Percentiles rank a stretch among this genome's conserved stretches.
These are phyloP conservation scores for Saccharomyces hybrid DNA, from an alignment of 1,139 yeast species.

Conservation along the genomic window DNA sequence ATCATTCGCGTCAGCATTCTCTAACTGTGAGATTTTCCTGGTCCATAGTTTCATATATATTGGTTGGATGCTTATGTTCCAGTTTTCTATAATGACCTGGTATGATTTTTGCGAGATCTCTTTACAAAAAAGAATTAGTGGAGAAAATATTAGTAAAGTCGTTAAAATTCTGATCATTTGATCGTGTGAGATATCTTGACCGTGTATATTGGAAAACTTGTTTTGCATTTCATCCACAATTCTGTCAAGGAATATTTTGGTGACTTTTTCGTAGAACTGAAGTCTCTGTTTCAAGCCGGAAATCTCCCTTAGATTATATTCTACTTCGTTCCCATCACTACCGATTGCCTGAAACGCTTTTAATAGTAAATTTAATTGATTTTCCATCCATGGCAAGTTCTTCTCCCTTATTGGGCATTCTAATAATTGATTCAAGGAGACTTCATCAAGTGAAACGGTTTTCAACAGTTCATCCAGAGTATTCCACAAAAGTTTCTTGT, in stretches of 20 bases:
- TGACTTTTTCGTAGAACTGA: conserved; percentile 50
- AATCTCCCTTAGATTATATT: conserved; percentile 55
- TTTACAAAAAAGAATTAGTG: conserved; percentile 36
- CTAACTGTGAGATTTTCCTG: conserved; percentile 12
- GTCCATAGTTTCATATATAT: conserved; percentile 20
- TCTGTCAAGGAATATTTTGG: conserved; percentile 44
- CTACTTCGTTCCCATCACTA: conserved; percentile 37
- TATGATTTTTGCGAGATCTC: conserved; percentile 38
- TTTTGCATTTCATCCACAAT: conserved; percentile 41
- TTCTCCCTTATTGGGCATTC: conserved; percentile 42
- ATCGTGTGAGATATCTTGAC: conserved; percentile 26
- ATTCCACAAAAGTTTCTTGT: conserved; percentile 63
- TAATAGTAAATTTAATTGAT: conserved; percentile 48
- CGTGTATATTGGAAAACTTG: conserved; percentile 37
- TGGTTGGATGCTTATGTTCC: conserved; percentile 20
- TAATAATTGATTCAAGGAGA: conserved; percentile 44
- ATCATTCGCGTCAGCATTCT: neutral
- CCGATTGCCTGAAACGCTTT: conserved; percentile 56
- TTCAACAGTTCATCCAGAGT: conserved; percentile 61
- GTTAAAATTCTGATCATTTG: conserved; percentile 35
- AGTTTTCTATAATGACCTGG: conserved; percentile 33
- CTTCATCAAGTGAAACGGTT: conserved; percentile 58
- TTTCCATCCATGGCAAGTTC: conserved; percentile 47
- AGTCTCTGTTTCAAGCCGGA: conserved; percentile 66
- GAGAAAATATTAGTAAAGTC: conserved; percentile 46